Evolutionary conservation across 768 basidiomycete genomes (phyloP).

Genomic region (Lyophyllum decastes): DNA sequence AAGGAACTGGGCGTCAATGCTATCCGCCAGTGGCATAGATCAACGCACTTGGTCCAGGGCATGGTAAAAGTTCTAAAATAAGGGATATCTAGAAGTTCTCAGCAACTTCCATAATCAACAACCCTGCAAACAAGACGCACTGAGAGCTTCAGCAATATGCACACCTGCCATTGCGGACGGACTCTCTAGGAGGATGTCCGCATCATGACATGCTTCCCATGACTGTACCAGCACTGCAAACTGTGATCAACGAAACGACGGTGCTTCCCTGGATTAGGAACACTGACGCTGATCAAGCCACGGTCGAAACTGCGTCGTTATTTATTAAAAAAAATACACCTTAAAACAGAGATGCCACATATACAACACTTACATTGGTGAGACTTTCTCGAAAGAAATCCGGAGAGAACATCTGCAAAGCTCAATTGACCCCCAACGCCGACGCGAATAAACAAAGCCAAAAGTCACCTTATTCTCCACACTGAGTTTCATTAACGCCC

Average conservation of each 20-base stretch:
- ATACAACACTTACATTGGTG: constrained; percentile 40
- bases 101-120: not conserved
- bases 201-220: constrained; percentile 64
- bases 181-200: constrained; percentile 66
- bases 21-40: not conserved
- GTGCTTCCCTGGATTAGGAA: not conserved
- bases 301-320: constrained; percentile 47
- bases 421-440: not conserved
- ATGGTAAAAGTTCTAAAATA: constrained; percentile 69
- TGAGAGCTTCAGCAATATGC: constrained; percentile 69
- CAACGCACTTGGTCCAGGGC: constrained; percentile 56
- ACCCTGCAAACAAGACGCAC: constrained; percentile 29
- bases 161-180: constrained; percentile 73
- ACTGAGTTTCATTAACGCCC: constrained; percentile 65
- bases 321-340: not conserved
- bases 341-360: not conserved
- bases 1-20: not conserved
- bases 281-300: constrained; percentile 66
- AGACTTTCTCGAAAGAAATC: constrained; percentile 70
- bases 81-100: constrained; percentile 45
- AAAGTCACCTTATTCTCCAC: constrained; percentile 37
- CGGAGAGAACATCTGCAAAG: constrained; percentile 64
- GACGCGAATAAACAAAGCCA: not conserved
- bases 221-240: constrained; percentile 55
- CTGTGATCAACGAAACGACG: not conserved